Evolutionary conservation across 805 yeast species (phyloP), one percentile per base, ranked within the genome.

Genomic region (Dipodascus albidus): DNA sequence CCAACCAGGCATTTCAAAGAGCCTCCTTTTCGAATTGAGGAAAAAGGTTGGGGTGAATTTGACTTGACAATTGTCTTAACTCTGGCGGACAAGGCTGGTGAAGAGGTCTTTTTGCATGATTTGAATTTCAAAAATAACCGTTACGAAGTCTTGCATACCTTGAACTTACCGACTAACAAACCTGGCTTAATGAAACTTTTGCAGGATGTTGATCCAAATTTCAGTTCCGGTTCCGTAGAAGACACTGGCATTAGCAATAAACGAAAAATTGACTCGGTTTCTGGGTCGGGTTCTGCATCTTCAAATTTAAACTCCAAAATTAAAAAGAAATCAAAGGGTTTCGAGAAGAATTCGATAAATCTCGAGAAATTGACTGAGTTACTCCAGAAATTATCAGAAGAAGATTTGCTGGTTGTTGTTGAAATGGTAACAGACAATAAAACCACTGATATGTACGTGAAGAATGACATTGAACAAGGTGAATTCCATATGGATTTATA

Each of bases 11-110:
- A 62, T 58, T 67, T 88, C 65, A 87, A 85, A 64, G 83, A 82
- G 63, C 79, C 85, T 8, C 99, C 99, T 9, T 91, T 90, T 71
- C 78, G 71, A 64, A 84, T 91, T 54, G 86, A 81, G 63, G 99
- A 91, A 68, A 83, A 87, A 71, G 99, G 99, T 51, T 91, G 99
- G 98, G 99, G 98, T 67, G 98, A 91, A 60, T 91, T 91, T 64
- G 96, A 90, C 64, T 77, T 93, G 66, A 86, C 86, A 41, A 82
- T 93, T 56, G 76, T 85, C 33, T 73, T 90, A 47, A 85, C 85
- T 57, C 72, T 86, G 48, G 76, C 83, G 19, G 98, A 95, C 56
- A 86, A 85, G 64, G 85, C 83, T 53, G 98, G 98, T 50, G 97
- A 90, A 67, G 78, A 85, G 57, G 86, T 86, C 65, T 69, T 93